These are phyloP conservation scores for Prunus yedoensis DNA, from an alignment of 331 rosid species.

Conservation along the genomic window DNA sequence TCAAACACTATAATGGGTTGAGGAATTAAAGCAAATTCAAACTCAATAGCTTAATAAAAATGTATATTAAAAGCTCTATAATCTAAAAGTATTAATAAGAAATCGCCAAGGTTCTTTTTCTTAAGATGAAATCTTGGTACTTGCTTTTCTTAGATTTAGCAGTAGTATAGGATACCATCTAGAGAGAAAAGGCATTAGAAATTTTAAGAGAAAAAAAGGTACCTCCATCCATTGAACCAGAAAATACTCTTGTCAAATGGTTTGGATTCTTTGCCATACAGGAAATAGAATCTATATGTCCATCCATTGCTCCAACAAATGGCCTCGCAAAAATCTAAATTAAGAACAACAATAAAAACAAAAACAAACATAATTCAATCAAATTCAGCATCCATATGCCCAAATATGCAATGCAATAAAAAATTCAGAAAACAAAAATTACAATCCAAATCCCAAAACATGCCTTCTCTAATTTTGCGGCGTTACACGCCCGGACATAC, in stretches of 20 bases:
- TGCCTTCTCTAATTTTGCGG: slow-evolving; percentile 87
- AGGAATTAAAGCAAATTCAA: background rate
- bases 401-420: background rate
- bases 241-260: slow-evolving; percentile 78
- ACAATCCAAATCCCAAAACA: background rate
- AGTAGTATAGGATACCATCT: background rate
- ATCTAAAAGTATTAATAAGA: no score
- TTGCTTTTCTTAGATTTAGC: background rate
- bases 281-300: slow-evolving; percentile 75
- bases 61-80: background rate
- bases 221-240: slow-evolving; percentile 99
- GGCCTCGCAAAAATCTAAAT: slow-evolving; percentile 86
- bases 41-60: background rate
- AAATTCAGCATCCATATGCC: background rate
- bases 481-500: slow-evolving; percentile 83
- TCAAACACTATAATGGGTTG: background rate
- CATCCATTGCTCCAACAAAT: slow-evolving; percentile 93
- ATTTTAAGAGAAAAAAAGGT: slow-evolving; percentile 16
- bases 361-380: background rate
- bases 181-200: background rate
- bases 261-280: slow-evolving; percentile 81
- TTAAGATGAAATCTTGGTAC: background rate
- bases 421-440: background rate
- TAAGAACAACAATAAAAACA: background rate
- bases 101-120: background rate